These are phyloP conservation scores for Sphaerulina populicola DNA, from an alignment of 2,329 filamentous ascomycete species.

Conservation along the genomic window DNA sequence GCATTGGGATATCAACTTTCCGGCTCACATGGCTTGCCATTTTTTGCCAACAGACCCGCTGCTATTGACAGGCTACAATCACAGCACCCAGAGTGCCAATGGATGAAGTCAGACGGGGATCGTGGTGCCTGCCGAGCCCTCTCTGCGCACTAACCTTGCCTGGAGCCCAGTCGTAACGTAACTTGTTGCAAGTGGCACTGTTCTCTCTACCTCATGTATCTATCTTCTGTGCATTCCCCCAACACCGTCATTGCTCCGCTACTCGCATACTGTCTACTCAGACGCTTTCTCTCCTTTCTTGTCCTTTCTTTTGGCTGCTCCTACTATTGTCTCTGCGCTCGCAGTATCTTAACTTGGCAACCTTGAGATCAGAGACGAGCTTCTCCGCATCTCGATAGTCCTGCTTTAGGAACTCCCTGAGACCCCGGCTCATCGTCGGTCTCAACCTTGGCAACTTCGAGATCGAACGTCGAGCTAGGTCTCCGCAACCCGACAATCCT, in stretches of 20 bases:
- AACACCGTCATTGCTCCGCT: slow-evolving; percentile 10
- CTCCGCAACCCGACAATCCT: not conserved
- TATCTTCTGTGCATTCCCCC: slow-evolving; percentile 5
- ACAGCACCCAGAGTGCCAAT: not conserved
- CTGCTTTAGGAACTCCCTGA: not conserved
- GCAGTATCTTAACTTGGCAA: not conserved
- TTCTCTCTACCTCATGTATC: slow-evolving; percentile 4
- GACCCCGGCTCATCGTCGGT: not conserved
- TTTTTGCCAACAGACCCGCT: not conserved
- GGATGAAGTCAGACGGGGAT: not conserved
- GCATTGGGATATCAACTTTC: not conserved
- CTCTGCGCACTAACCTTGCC: slow-evolving; percentile 9
- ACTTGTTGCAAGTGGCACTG: slow-evolving; percentile 9
- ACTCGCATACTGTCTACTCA: slow-evolving; percentile 7
- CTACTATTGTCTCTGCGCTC: not conserved
- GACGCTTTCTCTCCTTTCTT: slow-evolving; percentile 7
- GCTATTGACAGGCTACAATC: not conserved
- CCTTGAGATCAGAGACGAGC: not conserved
- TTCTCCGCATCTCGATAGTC: not conserved
- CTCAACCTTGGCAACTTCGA: not conserved
- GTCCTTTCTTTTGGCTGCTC: not conserved
- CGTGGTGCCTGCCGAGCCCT: slow-evolving; percentile 5
- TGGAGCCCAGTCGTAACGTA: slow-evolving; percentile 12
- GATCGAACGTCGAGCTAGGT: not conserved
- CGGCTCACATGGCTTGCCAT: slow-evolving; percentile 8